phyloP scores from a whole-genome alignment of 202 grass and related monocot species.

The Panicum virgatum region DNA sequence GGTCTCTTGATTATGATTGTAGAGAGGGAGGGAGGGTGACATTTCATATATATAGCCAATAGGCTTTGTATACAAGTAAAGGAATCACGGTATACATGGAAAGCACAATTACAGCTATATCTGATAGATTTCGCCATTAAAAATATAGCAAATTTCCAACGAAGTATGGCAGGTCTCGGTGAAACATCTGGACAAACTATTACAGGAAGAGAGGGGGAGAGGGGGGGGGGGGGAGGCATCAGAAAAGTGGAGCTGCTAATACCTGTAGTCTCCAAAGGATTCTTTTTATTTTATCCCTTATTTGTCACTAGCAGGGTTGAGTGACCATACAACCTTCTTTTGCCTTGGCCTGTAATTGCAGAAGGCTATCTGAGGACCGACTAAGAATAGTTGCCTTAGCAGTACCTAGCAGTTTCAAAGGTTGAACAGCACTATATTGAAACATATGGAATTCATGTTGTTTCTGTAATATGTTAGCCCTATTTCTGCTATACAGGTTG shows the following conservation, averaged over 20 bases:
- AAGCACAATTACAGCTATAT: too few relatives aligned
- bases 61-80: too few relatives aligned
- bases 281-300: too few relatives aligned
- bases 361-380: not conserved
- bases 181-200: not conserved
- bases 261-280: not conserved
- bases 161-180: not conserved
- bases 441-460: conserved; percentile 11
- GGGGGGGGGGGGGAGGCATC: too few relatives aligned
- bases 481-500: not conserved
- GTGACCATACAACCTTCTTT: not conserved
- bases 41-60: too few relatives aligned
- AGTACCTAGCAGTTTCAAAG: not conserved
- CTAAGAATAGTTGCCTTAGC: conserved; percentile 4
- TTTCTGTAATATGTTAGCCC: not conserved
- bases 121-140: not conserved
- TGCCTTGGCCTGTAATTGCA: not conserved
- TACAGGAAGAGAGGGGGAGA: too few relatives aligned
- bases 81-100: too few relatives aligned
- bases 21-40: too few relatives aligned
- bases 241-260: not conserved
- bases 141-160: not conserved
- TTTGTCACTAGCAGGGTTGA: not conserved
- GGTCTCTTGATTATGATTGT: not conserved
- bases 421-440: not conserved